Evolutionary conservation across 257 asterid genomes (phyloP), one percentile per base, ranked within the genome.

Genomic region (Ilex asprella): DNA sequence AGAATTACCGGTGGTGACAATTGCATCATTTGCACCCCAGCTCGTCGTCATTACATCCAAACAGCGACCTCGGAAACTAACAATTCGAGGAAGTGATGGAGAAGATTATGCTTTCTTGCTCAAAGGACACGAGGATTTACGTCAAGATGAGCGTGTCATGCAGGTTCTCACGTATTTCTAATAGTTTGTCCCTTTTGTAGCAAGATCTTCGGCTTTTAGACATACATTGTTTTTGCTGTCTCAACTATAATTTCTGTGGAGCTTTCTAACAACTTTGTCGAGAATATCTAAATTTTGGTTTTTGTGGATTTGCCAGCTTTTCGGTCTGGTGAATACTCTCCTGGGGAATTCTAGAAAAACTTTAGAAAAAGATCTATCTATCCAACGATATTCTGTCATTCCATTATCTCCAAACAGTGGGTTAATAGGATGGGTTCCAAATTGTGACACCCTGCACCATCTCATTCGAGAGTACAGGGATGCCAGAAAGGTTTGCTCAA

Each of bases 71-170:
- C 90, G 99, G 61, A 93, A 86, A 83, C 80, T 89, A 87, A 87
- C 99, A 43, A 93, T 93, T 60, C 81, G 80, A 66, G 99, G 99
- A 61, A 93, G 94, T 82, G 94, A 93, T 70, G 99, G 99, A 62
- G 88, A 89, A 70, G 99, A 89, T 64, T 78, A 93, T 75, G 96
- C 99, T 68, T 93, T 93, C 74, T 73, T 93, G 84, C 80, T 93
- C 64, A 93, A 93, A 77, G 99, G 97, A 62, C 97, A 93, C 68
- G 99, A 93, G 77, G 99, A 93, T 76, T 80, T 93, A 59, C 97
- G 99, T 64, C 99, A 93, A 76, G 99, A 93, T 79, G 99, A 93
- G 79, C 99, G 99, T 67, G 99, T 93, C 68, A 93, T 93, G 99
- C 99, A 93, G 99, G 99, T 93, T 55, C 12, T 44, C 29, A 35